Percentiles rank a stretch among this genome's conserved stretches.
Conservation (phyloP, 179 eudicot species). For the Actinidia polygama region DNA sequence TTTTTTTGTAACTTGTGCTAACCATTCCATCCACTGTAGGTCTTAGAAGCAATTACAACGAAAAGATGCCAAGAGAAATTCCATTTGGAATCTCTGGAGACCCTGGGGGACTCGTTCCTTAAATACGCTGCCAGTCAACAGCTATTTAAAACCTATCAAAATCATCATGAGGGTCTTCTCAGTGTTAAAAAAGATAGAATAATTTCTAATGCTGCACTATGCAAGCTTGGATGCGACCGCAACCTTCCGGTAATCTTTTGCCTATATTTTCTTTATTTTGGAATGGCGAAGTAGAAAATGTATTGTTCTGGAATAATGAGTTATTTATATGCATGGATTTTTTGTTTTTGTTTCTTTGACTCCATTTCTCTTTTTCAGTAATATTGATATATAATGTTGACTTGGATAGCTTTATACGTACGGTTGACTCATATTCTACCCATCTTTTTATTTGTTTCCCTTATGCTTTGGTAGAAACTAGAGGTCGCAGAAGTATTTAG, state of each 20-base stretch:
- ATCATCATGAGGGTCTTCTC: constrained; percentile 86
- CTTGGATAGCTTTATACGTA: background rate
- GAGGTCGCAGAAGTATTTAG: too few species aligned
- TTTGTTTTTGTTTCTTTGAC: background rate
- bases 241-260: constrained; percentile 71
- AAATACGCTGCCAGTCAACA: constrained; percentile 87
- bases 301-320: background rate
- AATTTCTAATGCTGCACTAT: constrained; percentile 69
- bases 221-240: constrained; percentile 77
- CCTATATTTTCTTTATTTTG: background rate
- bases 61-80: constrained; percentile 80
- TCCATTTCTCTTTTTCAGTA: background rate
- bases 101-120: constrained; percentile 92
- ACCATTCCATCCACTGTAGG: constrained; percentile 33
- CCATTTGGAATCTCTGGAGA: constrained; percentile 94
- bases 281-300: background rate
- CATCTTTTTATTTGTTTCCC: background rate
- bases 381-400: background rate
- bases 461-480: too few species aligned
- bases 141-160: constrained; percentile 60
- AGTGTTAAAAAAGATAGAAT: constrained; percentile 60
- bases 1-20: background rate
- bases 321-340: background rate
- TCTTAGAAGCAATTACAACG: constrained; percentile 90
- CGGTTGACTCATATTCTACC: background rate